Conservation (phyloP, 176 grass and related monocot species). For the Eleusine indica region DNA sequence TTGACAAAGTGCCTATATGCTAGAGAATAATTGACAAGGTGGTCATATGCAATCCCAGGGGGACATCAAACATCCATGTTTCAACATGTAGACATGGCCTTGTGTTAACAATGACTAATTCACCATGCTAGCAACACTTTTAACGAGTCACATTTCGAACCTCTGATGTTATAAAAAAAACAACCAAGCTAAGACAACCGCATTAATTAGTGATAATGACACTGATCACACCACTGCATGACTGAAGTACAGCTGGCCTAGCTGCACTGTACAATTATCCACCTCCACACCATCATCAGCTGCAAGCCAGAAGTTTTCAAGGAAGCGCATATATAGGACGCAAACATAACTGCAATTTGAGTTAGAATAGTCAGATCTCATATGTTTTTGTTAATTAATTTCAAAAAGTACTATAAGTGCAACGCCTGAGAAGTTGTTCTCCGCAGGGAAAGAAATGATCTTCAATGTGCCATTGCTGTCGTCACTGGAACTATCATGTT, state of each 20-base stretch:
- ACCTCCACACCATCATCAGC: not conserved
- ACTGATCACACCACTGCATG: conserved; percentile 3
- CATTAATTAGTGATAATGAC: conserved; percentile 36
- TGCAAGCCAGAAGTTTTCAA: not conserved
- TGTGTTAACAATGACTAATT: not conserved
- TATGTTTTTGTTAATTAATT: not conserved
- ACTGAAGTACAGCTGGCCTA: not conserved
- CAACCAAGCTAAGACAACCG: conserved; percentile 37
- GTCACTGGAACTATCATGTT: not conserved
- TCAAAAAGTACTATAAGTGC: not conserved
- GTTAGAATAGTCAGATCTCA: not conserved
- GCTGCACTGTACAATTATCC: conserved; percentile 3
- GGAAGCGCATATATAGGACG: not conserved
- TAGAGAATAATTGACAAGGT: no score
- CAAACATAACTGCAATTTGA: conserved; percentile 15
- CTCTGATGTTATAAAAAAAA: conserved; percentile 14
- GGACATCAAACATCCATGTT: not conserved
- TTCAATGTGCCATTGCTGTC: conserved; percentile 27
- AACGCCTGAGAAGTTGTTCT: not conserved
- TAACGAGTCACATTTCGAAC: not conserved
- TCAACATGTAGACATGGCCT: not conserved
- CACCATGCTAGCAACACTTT: not conserved
- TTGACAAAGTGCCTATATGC: no score
- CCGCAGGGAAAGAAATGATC: not conserved
- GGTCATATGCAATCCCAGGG: not conserved